Percentiles rank a stretch among this genome's conserved stretches.
These are phyloP conservation scores for Tetrapyrgos nigripes DNA, from an alignment of 1,284 basidiomycete species.

Conservation along the genomic window DNA sequence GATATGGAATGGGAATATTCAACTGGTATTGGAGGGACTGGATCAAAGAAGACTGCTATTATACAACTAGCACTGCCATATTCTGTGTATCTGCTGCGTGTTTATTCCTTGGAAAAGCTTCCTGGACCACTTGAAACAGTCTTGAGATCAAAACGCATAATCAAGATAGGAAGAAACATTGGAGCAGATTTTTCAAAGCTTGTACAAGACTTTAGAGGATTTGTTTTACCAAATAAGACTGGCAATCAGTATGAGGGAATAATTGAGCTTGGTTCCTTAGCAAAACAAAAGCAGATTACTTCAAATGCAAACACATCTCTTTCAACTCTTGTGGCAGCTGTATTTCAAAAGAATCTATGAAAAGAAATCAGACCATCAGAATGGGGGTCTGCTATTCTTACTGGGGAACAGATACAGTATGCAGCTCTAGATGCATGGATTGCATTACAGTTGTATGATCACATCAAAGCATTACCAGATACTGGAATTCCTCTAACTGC, in stretches of 20 bases:
- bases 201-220: constrained; percentile 18
- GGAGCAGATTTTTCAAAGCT: constrained; percentile 21
- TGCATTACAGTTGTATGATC: constrained; percentile 15
- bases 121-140: constrained; percentile 8
- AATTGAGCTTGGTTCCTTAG: constrained; percentile 18
- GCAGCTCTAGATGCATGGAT: constrained; percentile 21
- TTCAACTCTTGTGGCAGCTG: constrained; percentile 13
- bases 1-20: constrained; percentile 29
- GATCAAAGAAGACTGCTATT: constrained; percentile 21
- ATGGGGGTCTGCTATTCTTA: constrained; percentile 8
- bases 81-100: constrained; percentile 8
- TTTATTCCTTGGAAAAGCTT: constrained; percentile 4
- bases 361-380: constrained; percentile 14
- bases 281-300: constrained; percentile 19
- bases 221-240: constrained; percentile 12
- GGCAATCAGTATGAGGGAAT: constrained; percentile 6
- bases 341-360: constrained; percentile 8
- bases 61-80: constrained; percentile 8
- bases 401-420: constrained; percentile 16
- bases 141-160: constrained; percentile 12
- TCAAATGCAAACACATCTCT: constrained; percentile 18
- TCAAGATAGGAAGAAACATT: constrained; percentile 21
- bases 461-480: constrained; percentile 5
- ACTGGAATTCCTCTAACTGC: not conserved
- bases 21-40: constrained; percentile 8